Base-by-base conservation (phyloP, 176 grass and related monocot species). In the Eragrostis nindensis region DNA sequence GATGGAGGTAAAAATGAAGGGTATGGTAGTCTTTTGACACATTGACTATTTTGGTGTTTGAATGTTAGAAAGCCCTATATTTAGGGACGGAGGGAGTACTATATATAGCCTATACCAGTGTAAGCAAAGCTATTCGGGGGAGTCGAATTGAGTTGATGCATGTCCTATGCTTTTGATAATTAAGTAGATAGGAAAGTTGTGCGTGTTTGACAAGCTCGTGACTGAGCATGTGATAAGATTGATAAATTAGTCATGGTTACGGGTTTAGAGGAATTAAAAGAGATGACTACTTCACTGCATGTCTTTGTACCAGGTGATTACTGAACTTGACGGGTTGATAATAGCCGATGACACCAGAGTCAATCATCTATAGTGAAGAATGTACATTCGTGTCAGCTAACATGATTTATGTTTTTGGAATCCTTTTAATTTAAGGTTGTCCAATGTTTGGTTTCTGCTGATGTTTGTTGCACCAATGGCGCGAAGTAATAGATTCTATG, bases 221-320 rank as follows among this genome's bases (percentile, higher is more conserved):
- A 49, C 22, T 19, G 68, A 1, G 32, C 67, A 66, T 62, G n/a
- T 62, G 48, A 68, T 84, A 67, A 83, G 61, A 2, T 75, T 57
- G 71, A 60, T 76, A 60, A 48, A 47, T 53, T 45, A 15, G 36
- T 18, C 19, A 36, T 36, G 32, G 32, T 36, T 36, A 1, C 4
- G 19, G 26, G 47, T 5, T 49, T n/a, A 14, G 46, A 53, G 19
- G 30, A 27, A 26, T n/a, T n/a, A 26, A 45, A 70, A 73, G 19
- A 7, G 66, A 30, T 62, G 53, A 49, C 25, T 11, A 66, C 74
- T 78, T 41, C 83, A 42, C 66, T 13, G 74, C 29, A 22, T 69
- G 50, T 8, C 19, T 19, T 63, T 60, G 32, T 72, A 26, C 62
- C 63, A 69, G 50, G 30, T 48, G 73, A 27, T 29, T 6, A 52